These are phyloP conservation scores for Lippia alba DNA, from an alignment of 305 asterid species.

Conservation along the genomic window DNA sequence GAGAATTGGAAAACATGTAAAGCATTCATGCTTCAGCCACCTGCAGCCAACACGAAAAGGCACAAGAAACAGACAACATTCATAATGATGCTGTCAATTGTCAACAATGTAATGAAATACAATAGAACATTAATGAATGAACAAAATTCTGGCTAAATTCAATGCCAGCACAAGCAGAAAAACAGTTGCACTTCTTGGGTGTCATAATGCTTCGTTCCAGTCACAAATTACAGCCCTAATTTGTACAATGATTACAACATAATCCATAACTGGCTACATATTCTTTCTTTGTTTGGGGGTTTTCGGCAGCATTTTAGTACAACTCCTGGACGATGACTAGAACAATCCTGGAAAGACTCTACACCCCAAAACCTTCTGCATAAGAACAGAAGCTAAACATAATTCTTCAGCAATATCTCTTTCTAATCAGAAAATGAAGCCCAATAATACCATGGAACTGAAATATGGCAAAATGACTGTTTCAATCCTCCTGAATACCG, in stretches of 20 bases:
- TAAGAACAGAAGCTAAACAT: not conserved
- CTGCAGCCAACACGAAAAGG: not conserved
- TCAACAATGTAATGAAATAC: not conserved
- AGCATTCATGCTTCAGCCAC: not conserved
- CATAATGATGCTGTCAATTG: not conserved
- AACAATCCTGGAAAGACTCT: not conserved
- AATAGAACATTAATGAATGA: not conserved
- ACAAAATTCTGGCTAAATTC: constrained; percentile 13
- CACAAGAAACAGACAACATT: not conserved
- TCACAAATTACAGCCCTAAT: not conserved
- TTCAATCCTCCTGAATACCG: constrained; percentile 2
- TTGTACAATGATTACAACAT: constrained; percentile 17
- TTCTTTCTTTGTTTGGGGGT: not conserved
- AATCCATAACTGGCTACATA: not conserved
- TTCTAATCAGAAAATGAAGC: constrained; percentile 13
- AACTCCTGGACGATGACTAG: not conserved
- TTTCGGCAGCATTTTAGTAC: not conserved
- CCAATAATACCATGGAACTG: not conserved
- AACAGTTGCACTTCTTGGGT: not conserved
- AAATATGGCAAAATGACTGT: not conserved
- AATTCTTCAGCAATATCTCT: constrained; percentile 1
- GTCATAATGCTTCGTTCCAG: not conserved
- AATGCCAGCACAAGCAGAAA: not conserved
- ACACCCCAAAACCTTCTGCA: not conserved
- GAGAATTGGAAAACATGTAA: not conserved